Conservation (phyloP, 805 yeast genomes). For the Wickerhamiella azyma region DNA sequence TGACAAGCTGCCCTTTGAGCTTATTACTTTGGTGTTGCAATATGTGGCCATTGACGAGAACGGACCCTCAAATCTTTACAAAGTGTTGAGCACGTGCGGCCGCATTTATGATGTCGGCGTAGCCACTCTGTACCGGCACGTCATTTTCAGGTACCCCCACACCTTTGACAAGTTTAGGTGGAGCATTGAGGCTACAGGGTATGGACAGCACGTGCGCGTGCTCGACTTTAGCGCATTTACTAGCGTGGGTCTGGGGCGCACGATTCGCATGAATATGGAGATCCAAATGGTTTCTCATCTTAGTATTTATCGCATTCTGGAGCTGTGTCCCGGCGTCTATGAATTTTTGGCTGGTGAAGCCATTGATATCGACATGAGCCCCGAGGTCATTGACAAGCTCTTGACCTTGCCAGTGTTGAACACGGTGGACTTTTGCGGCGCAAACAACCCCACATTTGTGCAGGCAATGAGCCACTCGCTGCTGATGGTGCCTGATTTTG, state of each 20-base stretch:
- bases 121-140: conserved; percentile 27
- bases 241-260: conserved; percentile 76
- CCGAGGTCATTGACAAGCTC: conserved; percentile 38
- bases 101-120: conserved; percentile 25
- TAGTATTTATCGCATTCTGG: conserved; percentile 53
- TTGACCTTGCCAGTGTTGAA: conserved; percentile 47
- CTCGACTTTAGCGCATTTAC: conserved; percentile 84
- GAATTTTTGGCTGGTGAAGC: conserved; percentile 79
- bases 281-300: conserved; percentile 76
- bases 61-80: conserved; percentile 11
- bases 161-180: conserved; percentile 58
- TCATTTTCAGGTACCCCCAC: conserved; percentile 59
- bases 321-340: conserved; percentile 45
- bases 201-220: conserved; percentile 42
- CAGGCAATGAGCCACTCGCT: conserved; percentile 36
- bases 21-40: conserved; percentile 19
- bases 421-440: conserved; percentile 80
- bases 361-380: conserved; percentile 68
- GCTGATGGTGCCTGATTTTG: conserved; percentile 15
- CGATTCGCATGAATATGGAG: conserved; percentile 79
- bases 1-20: conserved; percentile 19
- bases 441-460: conserved; percentile 51
- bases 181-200: conserved; percentile 39
- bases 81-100: conserved; percentile 20
- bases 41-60: conserved; percentile 14